phyloP scores from a whole-genome alignment of 2,329 filamentous ascomycete genomes.

The Hymenoscyphus albidus region DNA sequence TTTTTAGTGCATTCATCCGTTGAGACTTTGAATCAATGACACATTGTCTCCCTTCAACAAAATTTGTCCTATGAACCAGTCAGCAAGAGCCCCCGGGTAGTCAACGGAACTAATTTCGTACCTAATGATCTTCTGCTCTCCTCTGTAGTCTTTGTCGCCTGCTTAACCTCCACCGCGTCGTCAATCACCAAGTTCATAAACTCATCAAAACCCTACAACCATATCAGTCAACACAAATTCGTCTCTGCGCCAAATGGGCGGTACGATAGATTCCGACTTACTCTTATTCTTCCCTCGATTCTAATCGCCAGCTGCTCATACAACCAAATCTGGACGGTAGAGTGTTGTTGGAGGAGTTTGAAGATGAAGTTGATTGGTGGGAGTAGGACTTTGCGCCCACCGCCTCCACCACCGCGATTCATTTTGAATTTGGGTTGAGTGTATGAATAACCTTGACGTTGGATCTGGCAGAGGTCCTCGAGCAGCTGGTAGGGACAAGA shows the following conservation, averaged over 20 bases:
- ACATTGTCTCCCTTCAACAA: constrained; percentile 66
- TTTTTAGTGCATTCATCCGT: constrained; percentile 26
- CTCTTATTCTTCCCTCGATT: constrained; percentile 94
- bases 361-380: constrained; percentile 87
- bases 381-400: constrained; percentile 63
- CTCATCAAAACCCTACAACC: constrained; percentile 83
- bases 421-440: constrained; percentile 22
- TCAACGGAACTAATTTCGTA: constrained; percentile 44
- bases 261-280: constrained; percentile 42
- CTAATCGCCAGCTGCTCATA: constrained; percentile 93
- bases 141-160: constrained; percentile 75
- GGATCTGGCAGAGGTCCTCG: neutral
- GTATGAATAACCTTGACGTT: neutral
- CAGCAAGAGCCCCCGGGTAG: constrained; percentile 16
- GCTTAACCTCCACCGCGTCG: constrained; percentile 87
- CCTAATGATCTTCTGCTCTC: constrained; percentile 77
- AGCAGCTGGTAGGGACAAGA: neutral
- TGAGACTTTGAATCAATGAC: constrained; percentile 52
- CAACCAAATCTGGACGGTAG: constrained; percentile 89
- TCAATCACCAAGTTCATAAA: constrained; percentile 99
- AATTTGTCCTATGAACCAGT: constrained; percentile 51
- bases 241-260: neutral
- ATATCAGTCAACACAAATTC: constrained; percentile 21
- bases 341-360: constrained; percentile 75
- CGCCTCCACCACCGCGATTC: constrained; percentile 37